These are phyloP conservation scores for Oldenlandia corymbosa DNA, from an alignment of 257 asterid genomes.

Conservation along the genomic window DNA sequence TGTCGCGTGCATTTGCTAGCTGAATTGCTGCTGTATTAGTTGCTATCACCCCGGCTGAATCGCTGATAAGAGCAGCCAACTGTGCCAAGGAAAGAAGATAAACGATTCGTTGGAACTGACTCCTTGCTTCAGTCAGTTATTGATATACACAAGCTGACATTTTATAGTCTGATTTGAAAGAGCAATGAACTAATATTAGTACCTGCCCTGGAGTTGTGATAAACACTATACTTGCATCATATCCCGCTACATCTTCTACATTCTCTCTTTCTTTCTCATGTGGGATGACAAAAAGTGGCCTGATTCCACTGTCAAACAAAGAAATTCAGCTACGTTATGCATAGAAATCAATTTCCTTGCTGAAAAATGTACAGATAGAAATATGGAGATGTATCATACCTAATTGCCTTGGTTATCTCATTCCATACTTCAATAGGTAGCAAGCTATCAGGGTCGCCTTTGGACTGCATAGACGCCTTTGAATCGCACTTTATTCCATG, in stretches of 20 bases:
- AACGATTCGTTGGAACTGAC: background rate
- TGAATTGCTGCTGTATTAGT: constrained; percentile 84
- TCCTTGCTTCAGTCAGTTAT: background rate
- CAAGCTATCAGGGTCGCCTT: constrained; percentile 80
- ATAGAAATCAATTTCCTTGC: too few relatives aligned
- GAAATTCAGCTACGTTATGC: constrained; percentile 2
- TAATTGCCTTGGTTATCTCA: constrained; percentile 52
- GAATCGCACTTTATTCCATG: constrained; percentile 92
- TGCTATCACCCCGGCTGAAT: constrained; percentile 76
- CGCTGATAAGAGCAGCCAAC: constrained; percentile 82
- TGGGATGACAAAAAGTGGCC: constrained; percentile 72
- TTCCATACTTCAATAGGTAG: constrained; percentile 86
- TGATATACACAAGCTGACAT: background rate
- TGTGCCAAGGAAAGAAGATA: constrained; percentile 18
- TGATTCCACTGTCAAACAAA: constrained; percentile 51
- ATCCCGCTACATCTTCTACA: constrained; percentile 60
- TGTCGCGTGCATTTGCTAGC: constrained; percentile 68
- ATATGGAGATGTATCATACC: constrained; percentile 28
- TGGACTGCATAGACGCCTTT: constrained; percentile 85
- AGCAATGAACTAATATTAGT: background rate
- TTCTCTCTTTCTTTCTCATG: constrained; percentile 79
- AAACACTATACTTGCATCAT: constrained; percentile 69
- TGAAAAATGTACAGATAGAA: background rate
- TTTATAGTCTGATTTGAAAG: background rate
- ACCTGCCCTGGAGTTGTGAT: constrained; percentile 95